Evolutionary conservation across 768 basidiomycete species (phyloP).

Genomic region (Lactarius indigo): DNA sequence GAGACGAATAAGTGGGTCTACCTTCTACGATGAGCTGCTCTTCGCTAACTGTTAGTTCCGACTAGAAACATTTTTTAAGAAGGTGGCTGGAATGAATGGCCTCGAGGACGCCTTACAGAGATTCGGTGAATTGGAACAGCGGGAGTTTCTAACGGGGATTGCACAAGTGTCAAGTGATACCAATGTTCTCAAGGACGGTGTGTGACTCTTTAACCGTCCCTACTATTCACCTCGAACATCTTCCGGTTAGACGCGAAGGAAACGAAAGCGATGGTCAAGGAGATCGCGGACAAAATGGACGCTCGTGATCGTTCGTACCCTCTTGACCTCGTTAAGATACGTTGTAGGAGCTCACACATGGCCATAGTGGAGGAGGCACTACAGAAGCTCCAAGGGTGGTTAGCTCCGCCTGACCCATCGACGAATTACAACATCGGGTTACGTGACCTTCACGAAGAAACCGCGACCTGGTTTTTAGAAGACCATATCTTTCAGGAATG

Average conservation of each 20-base stretch:
- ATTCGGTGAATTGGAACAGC: neutral
- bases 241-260: neutral
- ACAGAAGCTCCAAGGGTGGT: neutral
- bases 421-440: neutral
- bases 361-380: neutral
- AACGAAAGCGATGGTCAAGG: neutral
- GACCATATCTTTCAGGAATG: neutral
- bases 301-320: neutral
- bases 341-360: neutral
- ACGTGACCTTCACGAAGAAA: neutral
- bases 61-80: neutral
- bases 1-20: no score
- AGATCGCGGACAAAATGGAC: neutral
- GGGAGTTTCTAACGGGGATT: neutral
- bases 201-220: neutral
- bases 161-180: neutral
- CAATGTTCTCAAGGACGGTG: neutral
- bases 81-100: neutral
- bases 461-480: neutral
- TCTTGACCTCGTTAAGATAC: neutral
- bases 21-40: neutral
- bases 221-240: neutral
- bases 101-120: neutral
- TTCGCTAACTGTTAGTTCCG: no score
- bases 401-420: neutral